phyloP scores from a whole-genome alignment of 208 protist species.

The Trypanosoma brucei region DNA sequence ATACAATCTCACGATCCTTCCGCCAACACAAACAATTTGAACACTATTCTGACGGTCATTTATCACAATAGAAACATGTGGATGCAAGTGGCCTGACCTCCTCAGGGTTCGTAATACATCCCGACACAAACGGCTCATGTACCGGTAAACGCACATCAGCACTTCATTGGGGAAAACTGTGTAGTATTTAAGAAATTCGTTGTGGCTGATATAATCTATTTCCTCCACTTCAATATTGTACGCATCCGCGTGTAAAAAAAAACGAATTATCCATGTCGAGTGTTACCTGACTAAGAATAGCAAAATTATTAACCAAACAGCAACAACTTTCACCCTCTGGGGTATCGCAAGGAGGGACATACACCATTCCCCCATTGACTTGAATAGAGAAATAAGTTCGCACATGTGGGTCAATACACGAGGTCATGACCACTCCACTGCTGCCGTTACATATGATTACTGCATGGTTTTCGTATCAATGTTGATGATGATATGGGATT shows the following conservation, averaged over 20 bases:
- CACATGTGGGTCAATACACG: slow-evolving; percentile 41
- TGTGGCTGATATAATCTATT: slow-evolving; percentile 64
- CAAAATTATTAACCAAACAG: slow-evolving; percentile 99
- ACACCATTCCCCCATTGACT: slow-evolving; percentile 99
- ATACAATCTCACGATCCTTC: slow-evolving; percentile 73
- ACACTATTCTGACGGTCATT: slow-evolving; percentile 75
- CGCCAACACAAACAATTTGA: slow-evolving; percentile 83
- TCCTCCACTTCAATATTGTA: slow-evolving; percentile 83
- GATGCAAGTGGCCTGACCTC: slow-evolving; percentile 70
- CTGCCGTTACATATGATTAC: slow-evolving; percentile 41
- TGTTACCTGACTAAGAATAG: slow-evolving; percentile 98
- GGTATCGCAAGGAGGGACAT: slow-evolving; percentile 96
- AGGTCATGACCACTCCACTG: slow-evolving; percentile 25
- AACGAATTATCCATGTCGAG: slow-evolving; percentile 93
- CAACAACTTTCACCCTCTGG: slow-evolving; percentile 97
- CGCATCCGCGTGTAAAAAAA: slow-evolving; percentile 44
- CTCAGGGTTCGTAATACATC: slow-evolving; percentile 62
- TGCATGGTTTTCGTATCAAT: slow-evolving; percentile 40
- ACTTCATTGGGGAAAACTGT: slow-evolving; percentile 82
- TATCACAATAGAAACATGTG: slow-evolving; percentile 80
- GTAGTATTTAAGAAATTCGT: slow-evolving; percentile 65
- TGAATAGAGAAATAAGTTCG: slow-evolving; percentile 60
- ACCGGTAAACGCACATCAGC: slow-evolving; percentile 83
- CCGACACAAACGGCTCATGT: slow-evolving; percentile 67
- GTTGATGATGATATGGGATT: slow-evolving; percentile 44